Base-by-base conservation (phyloP, 108 stramenopile species). In the Nannochloropsis salina region DNA sequence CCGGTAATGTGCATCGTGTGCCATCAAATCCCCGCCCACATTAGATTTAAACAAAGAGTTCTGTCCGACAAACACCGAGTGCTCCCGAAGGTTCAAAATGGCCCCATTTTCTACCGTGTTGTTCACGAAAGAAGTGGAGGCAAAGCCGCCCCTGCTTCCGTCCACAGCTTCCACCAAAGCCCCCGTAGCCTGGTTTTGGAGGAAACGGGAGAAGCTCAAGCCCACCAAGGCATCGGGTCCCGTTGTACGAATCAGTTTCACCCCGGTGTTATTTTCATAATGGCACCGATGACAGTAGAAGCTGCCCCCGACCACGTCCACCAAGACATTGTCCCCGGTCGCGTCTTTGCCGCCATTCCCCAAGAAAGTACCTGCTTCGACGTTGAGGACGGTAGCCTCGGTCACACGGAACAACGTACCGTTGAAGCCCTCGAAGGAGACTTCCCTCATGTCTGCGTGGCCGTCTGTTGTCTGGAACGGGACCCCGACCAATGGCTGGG, bases 71-170 rank as follows among this genome's bases (percentile, higher is more conserved):
- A 74, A 74, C 6, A 74, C 61, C 8, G 61, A 74, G 61, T n/a
- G 20, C 3, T 74, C n/a, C 61, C 20, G 15, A 15, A 74, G n/a
- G 1, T 15, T n/a, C 61, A 74, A n/a, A n/a, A 74, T n/a, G 2
- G 61, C 61, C 61, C 61, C 61, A 0, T 74, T 6, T 74, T 2
- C 0, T 6, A 74, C 61, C 3, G 61, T 74, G 61, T 74, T 74
- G n/a, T 74, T 74, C 20, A 74, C n/a, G n/a, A 74, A 74, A 3
- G 61, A 74, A n/a, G 61, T 74, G 0, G 61, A 74, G 61, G 61
- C 61, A 74, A 74, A 74, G 20, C 61, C 61, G n/a, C 61, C 61
- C 61, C 61, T 74, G 61, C 61, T 74, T n/a, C 61, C 61, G 61
- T 4, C 61, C 61, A n/a, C 20, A n/a, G 6, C 61, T n/a, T 74